Evolutionary conservation across 371 early-diverging fungal genomes (phyloP).

Genomic region (Mortierella sp.): DNA sequence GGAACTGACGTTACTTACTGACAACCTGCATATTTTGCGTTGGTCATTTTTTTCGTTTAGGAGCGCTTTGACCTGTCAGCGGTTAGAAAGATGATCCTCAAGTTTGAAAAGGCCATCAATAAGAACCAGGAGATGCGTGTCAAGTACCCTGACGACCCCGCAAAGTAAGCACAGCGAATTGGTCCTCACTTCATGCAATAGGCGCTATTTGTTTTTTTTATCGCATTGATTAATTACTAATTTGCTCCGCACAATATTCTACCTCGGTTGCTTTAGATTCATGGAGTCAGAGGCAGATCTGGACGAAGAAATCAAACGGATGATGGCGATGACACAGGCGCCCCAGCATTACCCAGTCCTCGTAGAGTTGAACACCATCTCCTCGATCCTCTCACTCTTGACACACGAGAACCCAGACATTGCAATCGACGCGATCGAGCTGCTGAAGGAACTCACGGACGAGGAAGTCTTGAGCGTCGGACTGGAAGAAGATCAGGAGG

Average conservation of each 20-base stretch:
- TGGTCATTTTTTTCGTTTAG: slow-evolving; percentile 28
- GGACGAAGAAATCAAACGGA: slow-evolving; percentile 87
- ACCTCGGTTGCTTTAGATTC: slow-evolving; percentile 74
- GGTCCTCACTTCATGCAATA: too few species aligned
- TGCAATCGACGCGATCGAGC: slow-evolving; percentile 84
- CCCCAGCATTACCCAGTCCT: slow-evolving; percentile 85
- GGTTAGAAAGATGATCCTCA: slow-evolving; percentile 82
- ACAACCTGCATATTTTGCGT: background rate
- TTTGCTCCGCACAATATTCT: slow-evolving; percentile 1
- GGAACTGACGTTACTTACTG: background rate
- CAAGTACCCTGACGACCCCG: slow-evolving; percentile 83
- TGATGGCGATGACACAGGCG: slow-evolving; percentile 81
- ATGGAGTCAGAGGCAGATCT: slow-evolving; percentile 96
- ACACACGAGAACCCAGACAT: slow-evolving; percentile 97
- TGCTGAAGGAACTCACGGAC: slow-evolving; percentile 91
- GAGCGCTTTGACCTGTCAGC: slow-evolving; percentile 72
- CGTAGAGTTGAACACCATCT: slow-evolving; percentile 75
- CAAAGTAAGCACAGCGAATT: slow-evolving; percentile 61
- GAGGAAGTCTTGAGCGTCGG: slow-evolving; percentile 81
- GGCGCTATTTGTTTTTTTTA: too few species aligned
- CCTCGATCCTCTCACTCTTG: slow-evolving; percentile 79
- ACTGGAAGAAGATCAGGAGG: slow-evolving; percentile 61
- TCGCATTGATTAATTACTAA: background rate
- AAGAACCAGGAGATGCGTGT: slow-evolving; percentile 91
- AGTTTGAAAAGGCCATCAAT: slow-evolving; percentile 87